Conservation (phyloP, 2,329 filamentous ascomycete genomes). For the Drechslerella coelobrocha region DNA sequence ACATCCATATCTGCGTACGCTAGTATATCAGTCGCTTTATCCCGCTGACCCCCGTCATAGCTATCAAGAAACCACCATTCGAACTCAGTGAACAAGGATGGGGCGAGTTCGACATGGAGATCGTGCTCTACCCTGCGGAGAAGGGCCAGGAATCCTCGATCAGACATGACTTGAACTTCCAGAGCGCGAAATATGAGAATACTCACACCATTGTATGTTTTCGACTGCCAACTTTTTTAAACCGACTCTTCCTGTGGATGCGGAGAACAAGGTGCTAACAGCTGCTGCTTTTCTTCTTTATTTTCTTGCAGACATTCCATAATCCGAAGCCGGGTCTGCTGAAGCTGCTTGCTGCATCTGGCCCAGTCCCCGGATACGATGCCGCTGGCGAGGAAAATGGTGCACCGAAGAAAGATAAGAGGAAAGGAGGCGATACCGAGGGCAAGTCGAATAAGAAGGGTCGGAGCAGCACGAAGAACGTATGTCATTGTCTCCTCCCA, state of each 20-base stretch:
- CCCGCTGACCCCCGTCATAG: slow-evolving; percentile 59
- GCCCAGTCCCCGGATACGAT: slow-evolving; percentile 79
- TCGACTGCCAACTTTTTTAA: neutral
- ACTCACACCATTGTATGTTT: slow-evolving; percentile 73
- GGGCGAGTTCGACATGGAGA: slow-evolving; percentile 97
- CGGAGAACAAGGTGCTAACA: slow-evolving; percentile 1
- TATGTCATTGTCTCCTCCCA: slow-evolving; percentile 56
- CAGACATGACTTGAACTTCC: slow-evolving; percentile 91
- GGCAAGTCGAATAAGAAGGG: slow-evolving; percentile 73
- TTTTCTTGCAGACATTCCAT: slow-evolving; percentile 71
- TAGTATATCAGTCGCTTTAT: slow-evolving; percentile 19
- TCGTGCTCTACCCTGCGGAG: slow-evolving; percentile 80
- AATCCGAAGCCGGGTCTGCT: slow-evolving; percentile 90
- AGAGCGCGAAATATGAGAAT: slow-evolving; percentile 78
- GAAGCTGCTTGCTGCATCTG: slow-evolving; percentile 79
- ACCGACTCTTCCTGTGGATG: slow-evolving; percentile 4
- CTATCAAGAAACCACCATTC: slow-evolving; percentile 84
- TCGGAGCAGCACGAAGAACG: slow-evolving; percentile 70
- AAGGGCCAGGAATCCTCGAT: slow-evolving; percentile 83
- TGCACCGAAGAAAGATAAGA: slow-evolving; percentile 64
- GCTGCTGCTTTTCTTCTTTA: slow-evolving; percentile 15
- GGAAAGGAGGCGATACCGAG: slow-evolving; percentile 62
- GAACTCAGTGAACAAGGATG: slow-evolving; percentile 91
- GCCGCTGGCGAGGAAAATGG: slow-evolving; percentile 67
- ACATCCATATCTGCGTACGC: neutral